Evolutionary conservation across 1,139 yeast genomes (phyloP), one percentile per base, ranked within the genome.

Genomic region (Taiozyma onychis): DNA sequence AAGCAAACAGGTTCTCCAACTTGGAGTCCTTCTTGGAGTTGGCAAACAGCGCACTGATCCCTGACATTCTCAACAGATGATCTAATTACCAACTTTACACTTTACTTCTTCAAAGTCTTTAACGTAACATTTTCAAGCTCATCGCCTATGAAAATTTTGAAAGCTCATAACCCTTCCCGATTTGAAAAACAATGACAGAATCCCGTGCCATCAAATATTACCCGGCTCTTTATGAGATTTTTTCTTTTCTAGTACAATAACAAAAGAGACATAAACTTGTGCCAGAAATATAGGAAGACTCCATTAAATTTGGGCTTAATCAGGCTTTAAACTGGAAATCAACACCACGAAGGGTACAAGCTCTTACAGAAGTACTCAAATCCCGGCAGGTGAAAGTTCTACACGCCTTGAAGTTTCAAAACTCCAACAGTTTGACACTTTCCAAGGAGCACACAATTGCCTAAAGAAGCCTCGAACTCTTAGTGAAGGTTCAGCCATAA

Each of bases 1-100:
- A 53, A 44, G 65, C 58, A 30, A 70, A 60, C 11, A 66, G 48
- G 24, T 55, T 55, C 27, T 57, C 54, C 9, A 63, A 44, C 22
- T 55, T 44, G 13, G 59, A 58, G 37, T 57, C 62, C 37, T 54
- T 57, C 53, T 56, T 54, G 5, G 57, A 55, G 10, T 51, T 50
- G 16, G 54, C 55, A 47, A 60, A 62, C 3, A 58, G 47, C 24
- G 45, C 57, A 45, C 46, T 43, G 22, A 59, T 34, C 41, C 55
- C 56, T 28, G 56, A 51, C 58, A 56, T 56, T 18, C 26, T 18
- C 16, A 8, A 37, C 13, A 37, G 6, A 8, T 16, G 21, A 35
- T 4, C 13, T 30, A 13, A 34, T 34, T 34, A 34, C 8, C 18
- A n/a, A 5, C 37, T 6, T 13, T 34, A 6, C 26, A 24, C 26